phyloP scores from a whole-genome alignment of 225 moss, liverwort and hornwort genomes.

The Climacium dendroides region DNA sequence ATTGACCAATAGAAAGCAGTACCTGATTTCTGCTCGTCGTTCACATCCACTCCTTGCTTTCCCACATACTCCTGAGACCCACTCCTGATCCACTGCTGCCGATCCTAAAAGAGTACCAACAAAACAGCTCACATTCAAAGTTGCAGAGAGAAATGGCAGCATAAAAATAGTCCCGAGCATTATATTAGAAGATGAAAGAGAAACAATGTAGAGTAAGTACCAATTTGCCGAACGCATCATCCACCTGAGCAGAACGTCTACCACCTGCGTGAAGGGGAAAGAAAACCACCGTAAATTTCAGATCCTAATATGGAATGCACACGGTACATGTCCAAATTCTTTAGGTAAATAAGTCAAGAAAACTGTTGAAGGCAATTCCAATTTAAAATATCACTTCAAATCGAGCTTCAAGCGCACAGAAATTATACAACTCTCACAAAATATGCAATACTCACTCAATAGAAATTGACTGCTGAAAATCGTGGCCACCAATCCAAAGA shows the following conservation, averaged over 20 bases:
- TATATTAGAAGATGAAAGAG: not conserved
- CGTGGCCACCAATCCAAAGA: constrained; percentile 31
- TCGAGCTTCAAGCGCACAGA: not conserved
- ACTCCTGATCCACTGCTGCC: not conserved
- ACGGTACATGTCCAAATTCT: not conserved
- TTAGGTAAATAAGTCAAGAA: not conserved
- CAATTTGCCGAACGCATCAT: constrained; percentile 20
- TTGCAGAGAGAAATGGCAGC: not conserved
- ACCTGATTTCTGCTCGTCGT: not conserved
- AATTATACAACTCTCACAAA: not conserved
- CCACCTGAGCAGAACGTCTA: constrained; percentile 8
- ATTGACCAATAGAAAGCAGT: not conserved
- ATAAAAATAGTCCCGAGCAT: not conserved
- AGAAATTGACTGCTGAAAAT: constrained; percentile 34
- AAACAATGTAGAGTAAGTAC: not conserved
- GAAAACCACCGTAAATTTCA: not conserved
- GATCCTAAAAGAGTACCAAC: not conserved
- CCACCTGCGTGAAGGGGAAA: not conserved
- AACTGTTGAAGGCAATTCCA: not conserved
- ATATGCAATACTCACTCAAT: constrained; percentile 13
- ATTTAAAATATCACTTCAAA: not conserved
- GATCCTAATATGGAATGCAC: not conserved
- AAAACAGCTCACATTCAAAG: not conserved
- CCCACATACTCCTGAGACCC: constrained; percentile 4
- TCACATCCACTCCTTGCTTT: not conserved